Evolutionary conservation across 176 grass and related monocot genomes (phyloP), one percentile per base, ranked within the genome.

Genomic region (Oryza nivara): DNA sequence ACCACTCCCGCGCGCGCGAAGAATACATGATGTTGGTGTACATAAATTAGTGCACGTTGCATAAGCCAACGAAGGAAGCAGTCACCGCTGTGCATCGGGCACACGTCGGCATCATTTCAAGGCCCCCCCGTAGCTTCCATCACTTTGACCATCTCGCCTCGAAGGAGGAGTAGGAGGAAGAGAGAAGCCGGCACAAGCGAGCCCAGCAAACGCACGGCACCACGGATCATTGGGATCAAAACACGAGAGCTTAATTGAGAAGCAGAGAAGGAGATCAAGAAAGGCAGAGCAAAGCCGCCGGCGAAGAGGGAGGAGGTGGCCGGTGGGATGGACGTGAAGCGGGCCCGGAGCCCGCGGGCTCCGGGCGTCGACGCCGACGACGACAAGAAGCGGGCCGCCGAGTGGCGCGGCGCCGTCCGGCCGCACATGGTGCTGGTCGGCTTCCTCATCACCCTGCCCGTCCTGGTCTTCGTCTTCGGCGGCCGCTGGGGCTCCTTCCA

Each of bases 311-410:
- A 43, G 16, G 17, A 34, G 16, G 17, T 16, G 54, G 83, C 40
- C 40, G 40, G 40, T 41, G 40, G 6, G 40, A 92, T 94, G 87
- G 85, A 94, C 85, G n/a, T 92, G 88, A 94, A 91, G 88, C 69
- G 88, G 86, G 73, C 66, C 68, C 91, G 80, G 88, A 92, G 93
- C 84, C 90, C 90, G 20, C 91, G 90, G 86, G 81, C 88, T 66
- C 81, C 45, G 60, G 61, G 52, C 52, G 17, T 19, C 60, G 78
- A 41, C 38, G 56, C 60, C 26, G 78, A 89, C 5, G 88, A 90
- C 10, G 86, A 92, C 71, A 95, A 76, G 78, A 88, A 65, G 83
- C 52, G 75, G 32, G 74, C 46, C n/a, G 85, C 46, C 36, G 85
- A 58, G 82, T 95, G 90, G 93, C 81, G 90, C 73, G 68, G 90